Percentiles rank a stretch among this genome's conserved stretches.
phyloP scores from a whole-genome alignment of 2,329 filamentous ascomycete species.

The Colletotrichum brevisporum region DNA sequence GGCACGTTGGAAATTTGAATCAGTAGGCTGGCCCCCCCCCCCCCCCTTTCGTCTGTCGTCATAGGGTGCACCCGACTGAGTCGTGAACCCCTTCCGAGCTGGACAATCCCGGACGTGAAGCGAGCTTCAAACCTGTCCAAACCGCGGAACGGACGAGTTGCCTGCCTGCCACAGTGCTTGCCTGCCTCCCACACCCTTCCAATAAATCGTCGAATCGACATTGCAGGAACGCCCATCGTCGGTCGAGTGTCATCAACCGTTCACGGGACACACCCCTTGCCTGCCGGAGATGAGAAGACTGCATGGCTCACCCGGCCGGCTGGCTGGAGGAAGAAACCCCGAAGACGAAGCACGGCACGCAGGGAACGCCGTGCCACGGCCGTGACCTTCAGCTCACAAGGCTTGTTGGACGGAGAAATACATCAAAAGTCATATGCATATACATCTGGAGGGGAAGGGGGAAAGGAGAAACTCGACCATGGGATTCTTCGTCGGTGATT shows the following conservation, averaged over 20 bases:
- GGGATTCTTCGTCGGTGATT: not conserved
- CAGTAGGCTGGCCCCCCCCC: conserved; percentile 20
- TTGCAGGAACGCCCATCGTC: conserved; percentile 33
- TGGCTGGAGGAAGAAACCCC: not conserved
- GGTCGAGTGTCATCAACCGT: not conserved
- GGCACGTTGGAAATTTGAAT: conserved; percentile 8
- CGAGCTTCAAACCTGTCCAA: conserved; percentile 39
- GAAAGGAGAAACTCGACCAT: no score
- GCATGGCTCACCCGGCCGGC: conserved; percentile 33
- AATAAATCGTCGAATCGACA: conserved; percentile 6
- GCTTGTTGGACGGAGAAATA: no score
- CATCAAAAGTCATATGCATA: no score
- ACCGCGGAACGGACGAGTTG: conserved; percentile 19
- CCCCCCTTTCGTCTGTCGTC: conserved; percentile 28
- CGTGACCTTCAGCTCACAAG: no score
- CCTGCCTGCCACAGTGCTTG: not conserved
- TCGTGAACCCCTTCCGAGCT: conserved; percentile 28
- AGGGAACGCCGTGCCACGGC: not conserved
- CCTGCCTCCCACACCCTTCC: conserved; percentile 9
- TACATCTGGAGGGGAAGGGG: no score
- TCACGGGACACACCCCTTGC: conserved; percentile 27
- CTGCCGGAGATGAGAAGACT: conserved; percentile 36
- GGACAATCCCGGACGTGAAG: conserved; percentile 36
- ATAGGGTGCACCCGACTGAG: conserved; percentile 28
- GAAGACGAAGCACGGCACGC: conserved; percentile 8